Conservation (phyloP, 2,329 filamentous ascomycete genomes). For the Nothopassalora personata region DNA sequence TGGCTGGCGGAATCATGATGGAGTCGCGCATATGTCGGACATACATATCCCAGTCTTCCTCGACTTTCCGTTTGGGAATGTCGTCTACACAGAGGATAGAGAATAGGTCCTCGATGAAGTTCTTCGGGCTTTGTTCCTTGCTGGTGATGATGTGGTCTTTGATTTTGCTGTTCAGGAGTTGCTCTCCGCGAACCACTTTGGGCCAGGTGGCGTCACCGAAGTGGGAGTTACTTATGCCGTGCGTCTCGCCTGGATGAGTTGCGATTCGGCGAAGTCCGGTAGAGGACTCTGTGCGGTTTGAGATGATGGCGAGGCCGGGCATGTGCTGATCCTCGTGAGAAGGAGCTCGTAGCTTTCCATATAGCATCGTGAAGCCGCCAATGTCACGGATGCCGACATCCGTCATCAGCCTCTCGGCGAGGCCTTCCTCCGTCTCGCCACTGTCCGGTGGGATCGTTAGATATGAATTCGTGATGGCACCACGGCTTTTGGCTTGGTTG, state of each 20-base stretch:
- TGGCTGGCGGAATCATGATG: slow-evolving; percentile 56
- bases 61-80: slow-evolving; percentile 46
- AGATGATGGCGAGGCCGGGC: slow-evolving; percentile 52
- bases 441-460: slow-evolving; percentile 42
- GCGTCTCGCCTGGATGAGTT: slow-evolving; percentile 45
- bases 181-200: slow-evolving; percentile 56
- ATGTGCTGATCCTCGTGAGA: slow-evolving; percentile 8
- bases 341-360: slow-evolving; percentile 45
- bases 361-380: slow-evolving; percentile 59
- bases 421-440: slow-evolving; percentile 44
- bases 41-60: slow-evolving; percentile 51
- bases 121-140: slow-evolving; percentile 40
- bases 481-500: slow-evolving; percentile 48
- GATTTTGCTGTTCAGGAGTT: slow-evolving; percentile 48
- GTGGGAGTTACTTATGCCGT: slow-evolving; percentile 57
- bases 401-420: slow-evolving; percentile 51
- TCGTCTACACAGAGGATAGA: slow-evolving; percentile 51
- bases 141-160: slow-evolving; percentile 37
- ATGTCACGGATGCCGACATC: slow-evolving; percentile 52
- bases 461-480: slow-evolving; percentile 57
- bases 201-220: slow-evolving; percentile 57
- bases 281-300: slow-evolving; percentile 53
- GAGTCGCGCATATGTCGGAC: slow-evolving; percentile 53
- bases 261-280: slow-evolving; percentile 50
- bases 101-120: slow-evolving; percentile 50